phyloP scores from a whole-genome alignment of 2,329 filamentous ascomycete genomes.

The Neonectria hederae region DNA sequence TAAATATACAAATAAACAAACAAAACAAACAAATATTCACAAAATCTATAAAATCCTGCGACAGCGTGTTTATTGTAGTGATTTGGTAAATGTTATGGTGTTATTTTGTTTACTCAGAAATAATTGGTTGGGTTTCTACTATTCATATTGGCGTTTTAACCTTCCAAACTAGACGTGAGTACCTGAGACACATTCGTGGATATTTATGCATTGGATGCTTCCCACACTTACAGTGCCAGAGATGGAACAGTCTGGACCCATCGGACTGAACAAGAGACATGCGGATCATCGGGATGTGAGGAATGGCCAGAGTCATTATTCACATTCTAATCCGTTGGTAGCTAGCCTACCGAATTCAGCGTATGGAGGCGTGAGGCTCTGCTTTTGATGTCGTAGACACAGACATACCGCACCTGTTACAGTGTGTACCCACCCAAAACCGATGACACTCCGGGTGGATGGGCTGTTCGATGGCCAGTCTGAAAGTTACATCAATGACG shows the following conservation, averaged over 20 bases:
- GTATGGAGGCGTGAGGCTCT: conserved; percentile 14
- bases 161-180: not conserved
- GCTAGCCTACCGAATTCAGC: not conserved
- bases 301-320: not conserved
- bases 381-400: conserved; percentile 5
- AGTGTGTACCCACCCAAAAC: conserved; percentile 3
- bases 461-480: conserved; percentile 7
- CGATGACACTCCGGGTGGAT: not conserved
- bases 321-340: not conserved
- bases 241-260: conserved; percentile 5
- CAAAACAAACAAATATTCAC: too few species aligned
- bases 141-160: not conserved
- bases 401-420: conserved; percentile 16
- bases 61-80: too few species aligned
- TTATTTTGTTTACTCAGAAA: not conserved
- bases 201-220: not conserved
- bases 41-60: too few species aligned
- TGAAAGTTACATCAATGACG: conserved; percentile 4
- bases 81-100: not conserved
- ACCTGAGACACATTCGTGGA: not conserved
- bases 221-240: not conserved
- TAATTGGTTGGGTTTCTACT: not conserved
- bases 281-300: not conserved
- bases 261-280: not conserved
- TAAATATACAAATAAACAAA: too few species aligned